Base-by-base conservation (phyloP, 2,329 filamentous ascomycete genomes). In the Myriosclerotinia scirpicola region DNA sequence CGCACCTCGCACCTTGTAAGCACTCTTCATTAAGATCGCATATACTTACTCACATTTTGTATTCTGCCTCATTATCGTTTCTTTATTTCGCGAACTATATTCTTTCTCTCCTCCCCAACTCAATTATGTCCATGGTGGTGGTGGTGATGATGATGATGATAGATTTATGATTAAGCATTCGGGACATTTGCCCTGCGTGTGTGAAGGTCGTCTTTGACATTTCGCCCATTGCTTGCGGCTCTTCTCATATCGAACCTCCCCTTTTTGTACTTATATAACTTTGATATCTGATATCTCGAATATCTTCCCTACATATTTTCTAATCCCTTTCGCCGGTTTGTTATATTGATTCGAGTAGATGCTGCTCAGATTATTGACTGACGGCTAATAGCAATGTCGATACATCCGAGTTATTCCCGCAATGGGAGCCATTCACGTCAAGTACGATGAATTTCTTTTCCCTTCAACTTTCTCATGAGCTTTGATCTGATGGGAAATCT, bases 311-410 rank as follows among this genome's bases (percentile, higher is more conserved):
- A 69, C 40, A 52, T 53, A 63, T 62, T 44, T 62, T 66, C 65
- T 64, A 55, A 17, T 48, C 54, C 63, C 63, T 54, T 54, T 46
- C 34, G 56, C 53, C 54, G 69, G 70, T 72, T 72, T 68, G 66
- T 67, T 55, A 26, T 65, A 64, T 48, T 64, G 17, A 26, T 62
- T 67, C 58, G 53, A 54, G 48, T 54, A 44, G 64, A 54, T 56
- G 15, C 30, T 48, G 2, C 34, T 58, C 50, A 46, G 46, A 42
- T 63, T 17, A 54, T 38, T 4, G 58, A 53, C 69, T 72, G 70
- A 71, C 64, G 38, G 11, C 26, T 62, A 60, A 50, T 56, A 72
- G 71, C 65, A 59, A 76, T 76, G 74, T 65, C 72, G 62, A 70
- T 64, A 62, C 70, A 71, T 54, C 70, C 69, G 54, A 74, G 60